phyloP scores from a whole-genome alignment of 2,329 filamentous ascomycete species.

The Fusarium sp. region DNA sequence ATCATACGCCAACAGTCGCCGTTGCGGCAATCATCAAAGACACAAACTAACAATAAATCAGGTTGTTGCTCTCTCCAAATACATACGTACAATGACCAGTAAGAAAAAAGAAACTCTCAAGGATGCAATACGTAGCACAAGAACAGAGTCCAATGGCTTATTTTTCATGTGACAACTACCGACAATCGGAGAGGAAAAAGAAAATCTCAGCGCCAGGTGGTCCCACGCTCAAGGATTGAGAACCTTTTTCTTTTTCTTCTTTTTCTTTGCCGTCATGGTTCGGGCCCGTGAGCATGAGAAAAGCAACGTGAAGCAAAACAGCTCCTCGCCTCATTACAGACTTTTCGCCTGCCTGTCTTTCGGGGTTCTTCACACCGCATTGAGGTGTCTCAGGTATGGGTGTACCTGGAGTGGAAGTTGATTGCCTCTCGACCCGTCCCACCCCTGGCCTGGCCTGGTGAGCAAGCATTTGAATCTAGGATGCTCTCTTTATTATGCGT shows the following conservation, averaged over 20 bases:
- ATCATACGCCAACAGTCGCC: conserved; percentile 1
- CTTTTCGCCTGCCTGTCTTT: neutral
- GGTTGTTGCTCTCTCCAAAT: conserved; percentile 4
- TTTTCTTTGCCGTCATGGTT: conserved; percentile 25
- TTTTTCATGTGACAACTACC: conserved; percentile 43
- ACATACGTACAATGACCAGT: neutral
- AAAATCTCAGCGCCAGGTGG: conserved; percentile 34
- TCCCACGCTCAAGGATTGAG: conserved; percentile 38
- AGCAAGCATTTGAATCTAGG: conserved; percentile 27
- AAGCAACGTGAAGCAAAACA: conserved; percentile 38
- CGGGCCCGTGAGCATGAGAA: conserved; percentile 24
- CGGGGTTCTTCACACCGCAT: conserved; percentile 30
- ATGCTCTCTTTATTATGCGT: conserved; percentile 31
- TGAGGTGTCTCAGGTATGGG: conserved; percentile 39
- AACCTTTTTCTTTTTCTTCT: too few relatives aligned
- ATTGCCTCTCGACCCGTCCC: conserved; percentile 14
- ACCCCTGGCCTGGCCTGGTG: conserved; percentile 29
- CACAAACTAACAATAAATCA: conserved; percentile 32
- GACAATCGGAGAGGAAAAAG: conserved; percentile 40
- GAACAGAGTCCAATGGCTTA: conserved; percentile 17
- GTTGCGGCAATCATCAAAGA: conserved; percentile 14
- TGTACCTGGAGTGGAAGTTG: conserved; percentile 30
- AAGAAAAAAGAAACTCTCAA: conserved; percentile 8
- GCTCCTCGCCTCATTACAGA: conserved; percentile 32
- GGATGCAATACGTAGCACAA: neutral